A percentile compares a stretch with the other conserved stretches of the same genome.
These are phyloP conservation scores for Tuber brumale DNA, from an alignment of 495 filamentous ascomycete species.

Conservation along the genomic window DNA sequence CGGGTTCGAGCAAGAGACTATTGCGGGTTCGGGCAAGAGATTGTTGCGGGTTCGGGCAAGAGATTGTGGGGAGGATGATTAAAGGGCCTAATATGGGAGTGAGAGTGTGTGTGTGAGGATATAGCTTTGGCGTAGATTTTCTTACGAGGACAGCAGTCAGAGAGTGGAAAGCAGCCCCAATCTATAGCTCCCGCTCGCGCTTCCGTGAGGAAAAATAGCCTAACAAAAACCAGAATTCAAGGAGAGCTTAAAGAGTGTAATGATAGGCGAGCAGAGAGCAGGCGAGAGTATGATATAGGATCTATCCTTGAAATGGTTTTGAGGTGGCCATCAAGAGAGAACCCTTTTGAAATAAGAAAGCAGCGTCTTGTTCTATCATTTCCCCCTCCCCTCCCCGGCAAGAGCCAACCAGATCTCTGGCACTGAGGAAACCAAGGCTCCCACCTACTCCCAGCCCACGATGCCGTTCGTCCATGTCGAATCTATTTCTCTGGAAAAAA, in stretches of 20 bases:
- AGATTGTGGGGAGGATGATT: not conserved
- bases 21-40: not conserved
- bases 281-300: not conserved
- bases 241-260: not conserved
- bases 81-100: not conserved
- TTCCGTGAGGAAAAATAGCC: not conserved
- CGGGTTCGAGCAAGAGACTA: not conserved
- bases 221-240: not conserved
- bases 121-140: not conserved
- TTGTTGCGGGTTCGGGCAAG: not conserved
- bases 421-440: not conserved
- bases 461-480: too few relatives aligned
- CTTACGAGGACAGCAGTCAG: not conserved
- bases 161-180: not conserved
- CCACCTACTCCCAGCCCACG: too few relatives aligned
- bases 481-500: not conserved
- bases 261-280: not conserved
- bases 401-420: not conserved
- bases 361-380: not conserved
- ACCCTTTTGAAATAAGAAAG: not conserved
- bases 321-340: not conserved
- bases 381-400: not conserved
- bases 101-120: not conserved
- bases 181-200: not conserved
- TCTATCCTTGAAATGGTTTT: not conserved